Evolutionary conservation across 768 basidiomycete genomes (phyloP), one percentile per base, ranked within the genome.

Genomic region (Pleurotus eryngii): DNA sequence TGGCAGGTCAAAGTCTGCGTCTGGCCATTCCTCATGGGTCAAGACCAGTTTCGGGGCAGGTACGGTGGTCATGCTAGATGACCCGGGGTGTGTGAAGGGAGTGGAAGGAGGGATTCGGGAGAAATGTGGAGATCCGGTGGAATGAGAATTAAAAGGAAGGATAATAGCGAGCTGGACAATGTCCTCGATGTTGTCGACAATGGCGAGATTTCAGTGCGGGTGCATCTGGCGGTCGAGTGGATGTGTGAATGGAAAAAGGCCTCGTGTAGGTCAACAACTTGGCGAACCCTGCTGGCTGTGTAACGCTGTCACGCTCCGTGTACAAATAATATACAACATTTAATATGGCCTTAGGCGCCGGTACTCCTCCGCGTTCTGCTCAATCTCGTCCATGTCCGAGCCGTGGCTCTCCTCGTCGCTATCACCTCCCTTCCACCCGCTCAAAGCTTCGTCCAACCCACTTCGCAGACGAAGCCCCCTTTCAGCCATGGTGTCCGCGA

Each of bases 1-100:
- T 55, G 88, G 86, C 18, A 93, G 75, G 68, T 92, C 91, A 67
- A 93, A 92, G 72, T 93, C 91, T 60, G 88, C 87, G 70, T 93
- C 91, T 45, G 83, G 80, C 90, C 91, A 93, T 75, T 92, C 89
- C 72, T 93, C 90, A 60, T 82, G 81, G 56, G 79, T 70, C 39
- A 77, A 65, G 42, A 75, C 71, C 60, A 79, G 74, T 46, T 81
- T 73, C 11, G 85, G 86, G 4, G 86, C 82, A 38, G 82, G 83
- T 40, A 85, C 75, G 50, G 86, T 73, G 56, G 77, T 69, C 87
- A 90, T 90, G 55, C 57, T 58, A 47, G 46, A 55, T 55, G 59
- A 51, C 56, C 35, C 55, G 56, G 59, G 58, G 68, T 65, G 53
- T 46, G 60, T 57, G 61, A 57, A 63, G 60, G 62, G 60, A 62